Conservation (phyloP, 2,329 filamentous ascomycete species). For the Pyrenophora tritici-repentis region DNA sequence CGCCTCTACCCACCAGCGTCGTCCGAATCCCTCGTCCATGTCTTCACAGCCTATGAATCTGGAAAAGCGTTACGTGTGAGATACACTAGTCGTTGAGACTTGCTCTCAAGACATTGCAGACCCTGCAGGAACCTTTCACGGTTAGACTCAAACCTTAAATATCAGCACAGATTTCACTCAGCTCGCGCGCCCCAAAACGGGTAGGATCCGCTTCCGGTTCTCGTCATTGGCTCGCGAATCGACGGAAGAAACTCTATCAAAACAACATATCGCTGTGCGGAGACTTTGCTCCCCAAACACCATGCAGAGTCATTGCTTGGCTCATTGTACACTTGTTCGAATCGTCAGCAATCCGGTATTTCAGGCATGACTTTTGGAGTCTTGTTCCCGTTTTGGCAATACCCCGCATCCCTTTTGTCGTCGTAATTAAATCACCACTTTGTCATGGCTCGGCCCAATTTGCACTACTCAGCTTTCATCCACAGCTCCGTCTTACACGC, state of each 20-base stretch:
- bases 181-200: not conserved
- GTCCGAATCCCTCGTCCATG: constrained; percentile 1
- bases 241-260: not conserved
- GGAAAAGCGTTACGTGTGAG: not conserved
- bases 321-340: not conserved
- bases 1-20: not conserved
- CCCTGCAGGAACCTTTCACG: constrained; percentile 10
- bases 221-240: constrained; percentile 4
- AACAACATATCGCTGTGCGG: constrained; percentile 1
- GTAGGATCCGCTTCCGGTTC: not conserved
- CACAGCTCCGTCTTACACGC: not conserved
- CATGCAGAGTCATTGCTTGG: not conserved
- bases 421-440: not conserved
- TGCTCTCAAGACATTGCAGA: constrained; percentile 7
- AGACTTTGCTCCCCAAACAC: not conserved
- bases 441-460: not conserved
- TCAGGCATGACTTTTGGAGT: not conserved
- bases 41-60: not conserved
- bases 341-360: not conserved
- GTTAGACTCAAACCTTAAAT: not conserved
- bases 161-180: constrained; percentile 8
- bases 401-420: not conserved
- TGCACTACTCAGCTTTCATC: not conserved
- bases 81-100: not conserved
- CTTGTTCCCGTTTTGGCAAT: not conserved